Conservation (phyloP, 2,329 filamentous ascomycete genomes). For the Fusarium sp. region DNA sequence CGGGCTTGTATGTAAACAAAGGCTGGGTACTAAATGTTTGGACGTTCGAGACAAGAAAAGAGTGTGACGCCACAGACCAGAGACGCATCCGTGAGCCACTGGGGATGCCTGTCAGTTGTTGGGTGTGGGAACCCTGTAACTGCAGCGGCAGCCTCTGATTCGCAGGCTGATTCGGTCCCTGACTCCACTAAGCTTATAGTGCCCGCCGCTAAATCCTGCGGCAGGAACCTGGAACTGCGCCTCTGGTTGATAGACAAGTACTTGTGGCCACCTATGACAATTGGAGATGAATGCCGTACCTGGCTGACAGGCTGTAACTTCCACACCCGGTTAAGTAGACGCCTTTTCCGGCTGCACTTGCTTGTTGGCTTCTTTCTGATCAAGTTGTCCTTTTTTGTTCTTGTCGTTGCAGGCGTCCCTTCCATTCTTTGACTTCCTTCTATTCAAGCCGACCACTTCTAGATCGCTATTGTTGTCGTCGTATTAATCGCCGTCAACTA, state of each 20-base stretch:
- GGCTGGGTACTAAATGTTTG: background rate
- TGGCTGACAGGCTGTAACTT: conserved; percentile 40
- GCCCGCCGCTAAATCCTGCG: conserved; percentile 43
- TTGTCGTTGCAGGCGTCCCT: conserved; percentile 5
- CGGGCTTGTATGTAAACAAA: conserved; percentile 13
- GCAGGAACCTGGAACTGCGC: conserved; percentile 13
- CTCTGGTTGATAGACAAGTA: conserved; percentile 34
- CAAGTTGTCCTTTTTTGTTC: conserved; percentile 42
- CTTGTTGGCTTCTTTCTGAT: conserved; percentile 39
- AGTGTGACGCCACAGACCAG: conserved; percentile 34
- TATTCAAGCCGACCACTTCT: background rate
- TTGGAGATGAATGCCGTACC: conserved; percentile 13
- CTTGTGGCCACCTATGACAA: conserved; percentile 29
- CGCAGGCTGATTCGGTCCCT: conserved; percentile 18
- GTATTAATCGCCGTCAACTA: conserved; percentile 13
- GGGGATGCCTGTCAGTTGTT: background rate
- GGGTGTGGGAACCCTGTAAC: conserved; percentile 9
- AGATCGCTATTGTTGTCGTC: conserved; percentile 10
- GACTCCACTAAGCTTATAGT: conserved; percentile 35
- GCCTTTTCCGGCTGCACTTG: conserved; percentile 18
- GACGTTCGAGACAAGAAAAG: conserved; percentile 6
- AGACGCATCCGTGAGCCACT: conserved; percentile 12
- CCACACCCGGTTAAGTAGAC: conserved; percentile 30
- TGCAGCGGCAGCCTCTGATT: background rate
- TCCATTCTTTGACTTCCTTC: background rate